Evolutionary conservation across 1,284 basidiomycete species (phyloP).

Genomic region (Stygiomarasmius scandens): DNA sequence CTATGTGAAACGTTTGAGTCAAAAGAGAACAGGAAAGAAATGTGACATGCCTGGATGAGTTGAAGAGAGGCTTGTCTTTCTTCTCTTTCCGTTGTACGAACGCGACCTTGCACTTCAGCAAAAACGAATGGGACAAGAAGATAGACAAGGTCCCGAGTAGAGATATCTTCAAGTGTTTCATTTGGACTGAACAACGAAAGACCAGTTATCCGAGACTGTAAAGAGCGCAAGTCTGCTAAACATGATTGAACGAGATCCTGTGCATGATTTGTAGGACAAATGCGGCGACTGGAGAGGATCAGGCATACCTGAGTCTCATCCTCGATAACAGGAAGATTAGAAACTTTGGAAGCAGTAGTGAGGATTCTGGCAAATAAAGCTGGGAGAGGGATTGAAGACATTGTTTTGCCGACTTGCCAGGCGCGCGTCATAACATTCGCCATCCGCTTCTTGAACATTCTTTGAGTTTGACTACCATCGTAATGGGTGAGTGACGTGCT

Average conservation of each 20-base stretch:
- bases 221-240: slow-evolving; percentile 52
- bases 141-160: slow-evolving; percentile 81
- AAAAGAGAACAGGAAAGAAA: neutral
- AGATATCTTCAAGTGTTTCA: slow-evolving; percentile 83
- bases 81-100: slow-evolving; percentile 58
- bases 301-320: slow-evolving; percentile 51
- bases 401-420: neutral
- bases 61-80: slow-evolving; percentile 62
- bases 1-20: slow-evolving; percentile 40
- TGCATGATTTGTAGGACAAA: neutral
- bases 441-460: neutral
- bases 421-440: neutral
- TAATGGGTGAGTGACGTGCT: neutral
- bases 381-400: slow-evolving; percentile 14
- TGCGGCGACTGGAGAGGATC: neutral
- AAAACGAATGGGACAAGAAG: slow-evolving; percentile 75
- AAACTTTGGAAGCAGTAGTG: slow-evolving; percentile 43
- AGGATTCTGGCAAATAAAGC: slow-evolving; percentile 12
- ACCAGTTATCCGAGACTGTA: slow-evolving; percentile 52
- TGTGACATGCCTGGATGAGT: slow-evolving; percentile 56
- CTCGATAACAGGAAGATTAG: slow-evolving; percentile 46
- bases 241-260: slow-evolving; percentile 63
- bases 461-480: neutral
- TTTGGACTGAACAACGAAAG: slow-evolving; percentile 86
- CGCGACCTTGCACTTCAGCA: slow-evolving; percentile 73